phyloP scores from a whole-genome alignment of 768 basidiomycete species.

The Sarcodon sp. region DNA sequence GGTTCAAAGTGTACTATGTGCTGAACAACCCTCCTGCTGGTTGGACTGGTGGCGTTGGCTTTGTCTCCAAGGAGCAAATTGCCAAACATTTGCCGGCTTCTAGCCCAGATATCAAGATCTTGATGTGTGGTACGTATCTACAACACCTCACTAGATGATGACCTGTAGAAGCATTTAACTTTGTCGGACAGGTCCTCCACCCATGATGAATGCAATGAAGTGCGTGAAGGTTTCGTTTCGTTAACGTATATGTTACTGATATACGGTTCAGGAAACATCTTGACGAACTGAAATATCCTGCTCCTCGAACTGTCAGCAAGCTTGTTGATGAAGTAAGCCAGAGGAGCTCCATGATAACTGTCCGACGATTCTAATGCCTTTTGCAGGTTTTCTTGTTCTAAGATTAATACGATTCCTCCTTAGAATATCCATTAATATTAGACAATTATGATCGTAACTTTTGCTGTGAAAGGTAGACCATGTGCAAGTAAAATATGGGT shows the following conservation, averaged over 20 bases:
- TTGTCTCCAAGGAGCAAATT: slow-evolving; percentile 89
- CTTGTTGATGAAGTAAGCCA: slow-evolving; percentile 65
- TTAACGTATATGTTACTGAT: slow-evolving; percentile 6
- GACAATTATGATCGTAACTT: no score
- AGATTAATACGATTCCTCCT: slow-evolving; percentile 1
- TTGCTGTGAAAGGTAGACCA: no score
- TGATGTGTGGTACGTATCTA: slow-evolving; percentile 60
- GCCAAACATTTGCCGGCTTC: slow-evolving; percentile 56
- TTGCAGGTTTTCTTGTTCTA: slow-evolving; percentile 15
- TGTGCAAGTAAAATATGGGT: no score
- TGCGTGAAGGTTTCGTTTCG: slow-evolving; percentile 19
- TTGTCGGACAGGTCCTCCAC: slow-evolving; percentile 42
- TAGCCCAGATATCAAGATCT: slow-evolving; percentile 60
- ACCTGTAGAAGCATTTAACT: neutral
- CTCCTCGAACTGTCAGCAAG: slow-evolving; percentile 86
- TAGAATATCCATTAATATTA: no score
- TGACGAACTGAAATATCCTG: slow-evolving; percentile 75
- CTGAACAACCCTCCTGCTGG: slow-evolving; percentile 85
- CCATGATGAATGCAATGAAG: slow-evolving; percentile 76
- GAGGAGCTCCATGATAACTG: neutral
- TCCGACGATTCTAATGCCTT: neutral
- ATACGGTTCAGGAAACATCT: slow-evolving; percentile 61
- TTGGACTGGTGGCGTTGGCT: slow-evolving; percentile 88
- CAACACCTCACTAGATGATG: neutral
- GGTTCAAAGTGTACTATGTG: slow-evolving; percentile 81